phyloP scores from a whole-genome alignment of 108 stramenopile species.

The Pseudonitzschia multiseries region DNA sequence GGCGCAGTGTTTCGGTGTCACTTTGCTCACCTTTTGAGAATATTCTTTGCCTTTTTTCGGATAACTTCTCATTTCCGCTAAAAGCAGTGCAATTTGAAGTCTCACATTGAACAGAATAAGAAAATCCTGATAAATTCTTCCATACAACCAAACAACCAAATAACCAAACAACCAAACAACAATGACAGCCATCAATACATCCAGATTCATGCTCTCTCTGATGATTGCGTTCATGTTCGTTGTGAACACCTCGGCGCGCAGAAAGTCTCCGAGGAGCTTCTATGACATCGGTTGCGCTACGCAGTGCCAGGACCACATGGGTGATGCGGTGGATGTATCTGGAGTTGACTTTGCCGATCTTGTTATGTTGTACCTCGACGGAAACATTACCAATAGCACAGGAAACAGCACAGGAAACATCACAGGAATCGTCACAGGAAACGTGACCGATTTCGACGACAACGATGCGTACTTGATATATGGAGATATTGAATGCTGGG shows the following conservation, averaged over 20 bases:
- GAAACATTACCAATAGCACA: background rate
- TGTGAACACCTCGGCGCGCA: background rate
- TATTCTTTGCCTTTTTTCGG: too few relatives aligned
- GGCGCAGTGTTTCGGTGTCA: too few relatives aligned
- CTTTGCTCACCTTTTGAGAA: too few relatives aligned
- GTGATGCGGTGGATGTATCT: conserved; percentile 2
- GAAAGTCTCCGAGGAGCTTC: background rate
- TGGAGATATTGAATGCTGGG: conserved; percentile 27
- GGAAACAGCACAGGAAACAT: background rate
- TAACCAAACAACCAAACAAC: background rate
- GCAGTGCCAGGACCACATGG: background rate
- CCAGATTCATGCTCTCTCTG: background rate
- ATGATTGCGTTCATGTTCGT: background rate
- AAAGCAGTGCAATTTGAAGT: too few relatives aligned
- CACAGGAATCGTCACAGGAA: background rate
- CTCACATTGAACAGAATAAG: too few relatives aligned
- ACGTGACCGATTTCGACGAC: background rate
- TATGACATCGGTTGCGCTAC: conserved; percentile 4
- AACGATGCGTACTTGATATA: background rate
- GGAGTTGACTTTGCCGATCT: conserved; percentile 8
- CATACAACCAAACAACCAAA: background rate
- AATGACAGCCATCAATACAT: background rate
- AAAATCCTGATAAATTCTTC: background rate
- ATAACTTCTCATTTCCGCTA: too few relatives aligned
- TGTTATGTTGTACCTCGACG: background rate